A percentile compares a stretch with the other conserved stretches of the same genome.
Evolutionary conservation across 1,284 basidiomycete species (phyloP).

Genomic region (Microbotryum silenes-acaulis): DNA sequence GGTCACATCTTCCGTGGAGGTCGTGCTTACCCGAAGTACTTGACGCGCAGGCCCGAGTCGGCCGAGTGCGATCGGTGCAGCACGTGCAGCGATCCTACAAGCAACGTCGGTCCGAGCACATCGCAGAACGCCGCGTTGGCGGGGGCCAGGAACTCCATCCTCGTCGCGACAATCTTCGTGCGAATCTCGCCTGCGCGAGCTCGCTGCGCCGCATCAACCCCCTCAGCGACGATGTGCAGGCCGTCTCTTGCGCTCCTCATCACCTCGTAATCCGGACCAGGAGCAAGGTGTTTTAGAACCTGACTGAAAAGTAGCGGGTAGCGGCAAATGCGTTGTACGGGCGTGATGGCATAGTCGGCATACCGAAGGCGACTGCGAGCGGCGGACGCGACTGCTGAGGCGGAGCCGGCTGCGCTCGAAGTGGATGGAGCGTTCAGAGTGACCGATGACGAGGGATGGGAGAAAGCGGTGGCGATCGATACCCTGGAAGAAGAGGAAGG

Average conservation of each 20-base stretch:
- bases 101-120: conserved; percentile 30
- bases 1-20: conserved; percentile 48
- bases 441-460: background rate
- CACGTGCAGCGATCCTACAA: conserved; percentile 31
- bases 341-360: conserved; percentile 37
- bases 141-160: conserved; percentile 32
- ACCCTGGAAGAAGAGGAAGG: background rate
- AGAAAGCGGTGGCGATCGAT: background rate
- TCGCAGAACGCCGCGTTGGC: conserved; percentile 26
- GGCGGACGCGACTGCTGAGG: background rate
- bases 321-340: conserved; percentile 37
- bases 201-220: conserved; percentile 31
- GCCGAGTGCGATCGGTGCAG: conserved; percentile 23
- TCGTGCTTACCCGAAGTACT: conserved; percentile 38
- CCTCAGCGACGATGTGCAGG: conserved; percentile 18
- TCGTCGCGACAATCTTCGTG: conserved; percentile 27
- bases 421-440: background rate
- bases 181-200: conserved; percentile 30
- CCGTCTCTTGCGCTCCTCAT: conserved; percentile 1
- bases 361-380: conserved; percentile 29
- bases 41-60: conserved; percentile 37
- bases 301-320: conserved; percentile 36
- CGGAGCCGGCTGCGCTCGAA: background rate
- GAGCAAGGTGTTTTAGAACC: conserved; percentile 30
- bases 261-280: conserved; percentile 1